Conservation (phyloP, 2,329 filamentous ascomycete genomes). For the Monascus ruber region DNA sequence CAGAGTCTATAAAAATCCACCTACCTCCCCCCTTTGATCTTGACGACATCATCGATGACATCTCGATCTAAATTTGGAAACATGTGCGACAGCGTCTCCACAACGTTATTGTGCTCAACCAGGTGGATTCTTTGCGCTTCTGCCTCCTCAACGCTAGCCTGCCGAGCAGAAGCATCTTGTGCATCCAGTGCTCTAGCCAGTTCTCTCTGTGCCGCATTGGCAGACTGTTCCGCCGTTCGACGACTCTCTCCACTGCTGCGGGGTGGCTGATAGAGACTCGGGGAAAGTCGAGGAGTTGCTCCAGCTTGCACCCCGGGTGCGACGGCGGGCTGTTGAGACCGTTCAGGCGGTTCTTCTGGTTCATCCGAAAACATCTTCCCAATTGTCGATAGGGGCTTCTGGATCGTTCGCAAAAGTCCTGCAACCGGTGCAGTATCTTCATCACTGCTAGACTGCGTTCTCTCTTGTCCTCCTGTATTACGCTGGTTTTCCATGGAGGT, state of each 20-base stretch:
- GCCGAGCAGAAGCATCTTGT: slow-evolving; percentile 78
- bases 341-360: slow-evolving; percentile 25
- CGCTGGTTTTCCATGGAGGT: slow-evolving; percentile 51
- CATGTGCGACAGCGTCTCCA: slow-evolving; percentile 91
- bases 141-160: slow-evolving; percentile 80
- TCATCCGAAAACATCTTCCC: slow-evolving; percentile 87
- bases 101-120: slow-evolving; percentile 78
- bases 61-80: slow-evolving; percentile 92
- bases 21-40: slow-evolving; percentile 87
- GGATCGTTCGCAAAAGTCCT: slow-evolving; percentile 78
- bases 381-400: slow-evolving; percentile 80
- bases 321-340: slow-evolving; percentile 20
- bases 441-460: slow-evolving; percentile 30
- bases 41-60: slow-evolving; percentile 91
- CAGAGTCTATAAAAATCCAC: slow-evolving; percentile 23
- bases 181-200: slow-evolving; percentile 46
- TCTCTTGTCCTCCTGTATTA: slow-evolving; percentile 29
- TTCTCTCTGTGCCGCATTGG: slow-evolving; percentile 15
- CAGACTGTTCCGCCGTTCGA: slow-evolving; percentile 14
- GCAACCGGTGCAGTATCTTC: slow-evolving; percentile 74
- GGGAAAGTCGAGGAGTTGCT: slow-evolving; percentile 40
- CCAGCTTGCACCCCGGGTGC: slow-evolving; percentile 33
- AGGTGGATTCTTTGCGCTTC: slow-evolving; percentile 74
- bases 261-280: slow-evolving; percentile 35
- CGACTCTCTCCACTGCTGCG: slow-evolving; percentile 26